Conservation (phyloP, 2,329 filamentous ascomycete genomes). For the Penicillium sp. region DNA sequence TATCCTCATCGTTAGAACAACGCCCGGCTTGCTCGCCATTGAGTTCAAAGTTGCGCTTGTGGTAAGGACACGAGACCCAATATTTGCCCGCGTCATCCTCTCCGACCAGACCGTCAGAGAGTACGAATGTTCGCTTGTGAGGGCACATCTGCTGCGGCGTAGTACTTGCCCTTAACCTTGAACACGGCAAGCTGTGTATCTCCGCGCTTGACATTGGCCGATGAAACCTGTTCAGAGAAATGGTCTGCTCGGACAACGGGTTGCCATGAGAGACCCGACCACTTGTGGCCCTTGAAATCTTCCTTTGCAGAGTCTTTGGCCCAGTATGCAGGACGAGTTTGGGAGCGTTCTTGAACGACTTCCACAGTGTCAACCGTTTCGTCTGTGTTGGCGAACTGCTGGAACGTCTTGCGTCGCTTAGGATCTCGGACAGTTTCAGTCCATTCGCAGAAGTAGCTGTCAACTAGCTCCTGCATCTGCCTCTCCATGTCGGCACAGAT, state of each 20-base stretch:
- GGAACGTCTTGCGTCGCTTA: constrained; percentile 63
- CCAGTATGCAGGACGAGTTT: constrained; percentile 73
- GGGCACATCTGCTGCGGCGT: constrained; percentile 92
- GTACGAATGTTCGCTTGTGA: constrained; percentile 83
- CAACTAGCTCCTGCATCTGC: constrained; percentile 82
- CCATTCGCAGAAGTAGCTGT: constrained; percentile 87
- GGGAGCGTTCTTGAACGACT: constrained; percentile 64
- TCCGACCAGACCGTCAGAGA: constrained; percentile 78
- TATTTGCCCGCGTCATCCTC: constrained; percentile 56
- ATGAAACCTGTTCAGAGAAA: constrained; percentile 65
- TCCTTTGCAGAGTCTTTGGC: constrained; percentile 60
- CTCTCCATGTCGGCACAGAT: constrained; percentile 78
- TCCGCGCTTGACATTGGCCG: constrained; percentile 73
- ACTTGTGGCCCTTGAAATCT: constrained; percentile 65
- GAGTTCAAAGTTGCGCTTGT: constrained; percentile 85
- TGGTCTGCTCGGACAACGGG: constrained; percentile 66
- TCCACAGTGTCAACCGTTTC: constrained; percentile 68
- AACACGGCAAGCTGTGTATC: constrained; percentile 87
- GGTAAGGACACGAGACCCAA: constrained; percentile 83
- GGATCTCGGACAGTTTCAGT: constrained; percentile 71
- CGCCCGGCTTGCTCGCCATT: constrained; percentile 59
- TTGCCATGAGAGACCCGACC: constrained; percentile 69
- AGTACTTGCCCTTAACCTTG: constrained; percentile 73
- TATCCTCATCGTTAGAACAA: constrained; percentile 66
- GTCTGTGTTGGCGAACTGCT: constrained; percentile 76